Percentiles rank a stretch among this genome's conserved stretches.
Evolutionary conservation across 2,329 filamentous ascomycete genomes (phyloP).

Genomic region (Ceratocystis harringtonii): DNA sequence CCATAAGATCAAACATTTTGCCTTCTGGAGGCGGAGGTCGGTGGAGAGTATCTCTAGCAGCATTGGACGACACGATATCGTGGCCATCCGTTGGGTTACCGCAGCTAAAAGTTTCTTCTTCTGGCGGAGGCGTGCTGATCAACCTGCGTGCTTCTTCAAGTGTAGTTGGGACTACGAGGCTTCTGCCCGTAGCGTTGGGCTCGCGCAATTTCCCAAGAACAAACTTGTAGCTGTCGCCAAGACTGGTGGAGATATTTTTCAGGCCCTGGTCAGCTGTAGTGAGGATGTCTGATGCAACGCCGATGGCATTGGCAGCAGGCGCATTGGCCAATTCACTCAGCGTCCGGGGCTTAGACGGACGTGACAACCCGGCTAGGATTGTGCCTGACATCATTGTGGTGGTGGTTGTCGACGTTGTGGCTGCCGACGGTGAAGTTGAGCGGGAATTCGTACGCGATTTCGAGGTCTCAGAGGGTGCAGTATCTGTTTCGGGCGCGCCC

Average conservation of each 20-base stretch:
- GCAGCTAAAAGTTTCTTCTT: constrained; percentile 36
- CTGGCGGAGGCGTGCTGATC: constrained; percentile 55
- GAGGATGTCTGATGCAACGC: constrained; percentile 69
- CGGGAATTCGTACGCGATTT: neutral
- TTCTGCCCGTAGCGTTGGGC: constrained; percentile 26
- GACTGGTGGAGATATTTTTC: constrained; percentile 78
- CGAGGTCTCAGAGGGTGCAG: neutral
- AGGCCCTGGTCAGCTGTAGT: constrained; percentile 81
- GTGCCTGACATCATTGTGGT: neutral
- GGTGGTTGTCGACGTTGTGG: neutral
- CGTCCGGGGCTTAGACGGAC: constrained; percentile 43
- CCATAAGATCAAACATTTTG: constrained; percentile 55
- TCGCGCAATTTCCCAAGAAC: constrained; percentile 78
- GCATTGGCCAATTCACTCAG: constrained; percentile 78
- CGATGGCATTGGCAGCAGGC: constrained; percentile 58
- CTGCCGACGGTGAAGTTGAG: neutral
- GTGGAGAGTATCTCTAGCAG: neutral
- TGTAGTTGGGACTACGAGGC: constrained; percentile 63
- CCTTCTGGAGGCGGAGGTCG: constrained; percentile 36
- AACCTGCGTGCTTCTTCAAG: constrained; percentile 84
- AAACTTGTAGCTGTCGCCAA: constrained; percentile 89
- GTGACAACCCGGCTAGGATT: constrained; percentile 17
- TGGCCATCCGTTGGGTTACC: constrained; percentile 26
- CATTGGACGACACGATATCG: neutral
- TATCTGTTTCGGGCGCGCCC: neutral